These are phyloP conservation scores for Backusella liffmaniae DNA, from an alignment of 192 early-diverging fungal genomes.

Conservation along the genomic window DNA sequence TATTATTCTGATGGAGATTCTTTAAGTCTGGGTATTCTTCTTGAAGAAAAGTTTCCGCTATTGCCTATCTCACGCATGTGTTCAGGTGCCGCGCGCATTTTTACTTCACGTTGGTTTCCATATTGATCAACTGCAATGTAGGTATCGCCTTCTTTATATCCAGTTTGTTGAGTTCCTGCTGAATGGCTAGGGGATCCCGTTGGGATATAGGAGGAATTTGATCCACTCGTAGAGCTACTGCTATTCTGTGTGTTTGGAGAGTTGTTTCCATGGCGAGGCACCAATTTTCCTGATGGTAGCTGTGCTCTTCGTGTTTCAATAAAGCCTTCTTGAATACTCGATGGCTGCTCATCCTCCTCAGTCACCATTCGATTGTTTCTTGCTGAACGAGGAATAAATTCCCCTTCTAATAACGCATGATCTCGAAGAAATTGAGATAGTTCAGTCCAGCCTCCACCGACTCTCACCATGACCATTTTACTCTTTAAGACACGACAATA, in stretches of 20 bases:
- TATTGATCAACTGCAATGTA: conserved; percentile 30
- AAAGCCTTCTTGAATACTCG: conserved; percentile 25
- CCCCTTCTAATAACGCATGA: conserved; percentile 32
- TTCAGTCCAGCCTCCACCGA: conserved; percentile 52
- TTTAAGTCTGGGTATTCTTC: background rate
- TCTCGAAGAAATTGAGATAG: conserved; percentile 34
- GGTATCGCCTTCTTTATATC: conserved; percentile 29
- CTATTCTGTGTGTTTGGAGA: background rate
- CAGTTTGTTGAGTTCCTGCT: background rate
- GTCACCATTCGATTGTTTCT: conserved; percentile 17
- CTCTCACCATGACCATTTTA: conserved; percentile 65
- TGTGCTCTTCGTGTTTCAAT: conserved; percentile 20
- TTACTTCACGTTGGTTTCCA: conserved; percentile 32
- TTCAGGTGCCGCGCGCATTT: conserved; percentile 11
- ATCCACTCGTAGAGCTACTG: background rate
- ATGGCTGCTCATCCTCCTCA: conserved; percentile 15
- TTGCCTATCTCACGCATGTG: background rate
- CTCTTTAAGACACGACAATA: conserved; percentile 62
- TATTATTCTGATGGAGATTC: background rate
- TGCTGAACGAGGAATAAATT: conserved; percentile 24
- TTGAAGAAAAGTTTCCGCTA: background rate
- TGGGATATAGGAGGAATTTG: background rate
- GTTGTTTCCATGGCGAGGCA: background rate
- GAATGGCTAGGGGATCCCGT: background rate
- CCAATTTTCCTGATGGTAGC: background rate